Base-by-base conservation (phyloP, 192 early-diverging fungal species). In the Spizellomyces punctatus region DNA sequence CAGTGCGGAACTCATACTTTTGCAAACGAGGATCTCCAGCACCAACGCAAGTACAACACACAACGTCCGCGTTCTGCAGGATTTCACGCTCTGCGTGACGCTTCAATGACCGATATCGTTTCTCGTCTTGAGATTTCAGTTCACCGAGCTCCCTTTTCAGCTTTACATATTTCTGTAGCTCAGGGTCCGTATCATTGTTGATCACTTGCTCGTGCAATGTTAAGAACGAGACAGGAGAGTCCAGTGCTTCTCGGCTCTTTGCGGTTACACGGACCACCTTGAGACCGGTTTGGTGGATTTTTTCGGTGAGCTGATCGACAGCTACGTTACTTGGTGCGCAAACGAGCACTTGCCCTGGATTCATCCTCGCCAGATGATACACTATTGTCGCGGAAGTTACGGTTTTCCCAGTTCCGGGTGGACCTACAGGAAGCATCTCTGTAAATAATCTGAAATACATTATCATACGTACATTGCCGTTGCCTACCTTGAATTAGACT, bases 271-370 rank as follows among this genome's bases (percentile, higher is more conserved):
- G 91, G 27, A 98, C 98, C 14, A 96, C 94, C 56, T 95, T 95
- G 36, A 99, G 83, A 1, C 95, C 94, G 1, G 96, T 98, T 27
- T 84, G 86, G 76, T 98, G 93, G 63, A 99, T 95, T 78, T 98
- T 98, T 71, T 95, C 95, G 0, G 98, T 94, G 67, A 99, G 78
- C 77, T 99, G 98, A 81, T 99, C 96, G 1, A 99, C 98, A 42
- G 98, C 98, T 6, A 99, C 96, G 76, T 99, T 99, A 76, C 92
- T 94, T n/a, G 98, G 96, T 0, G 98, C 98, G 72, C 94, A 96
- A 0, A 99, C 98, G 54, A 99, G 81, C n/a, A 99, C 90, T 81
- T 96, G 95, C 27, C 82, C 81, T 63, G 83, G 79, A 76, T 92
- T 94, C 82, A 93, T 90, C 74, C 92, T 91, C 47, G 93, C 93